Evolutionary conservation across 345 rosid species (phyloP), one percentile per base, ranked within the genome.

Genomic region (Eutrema japonicum): DNA sequence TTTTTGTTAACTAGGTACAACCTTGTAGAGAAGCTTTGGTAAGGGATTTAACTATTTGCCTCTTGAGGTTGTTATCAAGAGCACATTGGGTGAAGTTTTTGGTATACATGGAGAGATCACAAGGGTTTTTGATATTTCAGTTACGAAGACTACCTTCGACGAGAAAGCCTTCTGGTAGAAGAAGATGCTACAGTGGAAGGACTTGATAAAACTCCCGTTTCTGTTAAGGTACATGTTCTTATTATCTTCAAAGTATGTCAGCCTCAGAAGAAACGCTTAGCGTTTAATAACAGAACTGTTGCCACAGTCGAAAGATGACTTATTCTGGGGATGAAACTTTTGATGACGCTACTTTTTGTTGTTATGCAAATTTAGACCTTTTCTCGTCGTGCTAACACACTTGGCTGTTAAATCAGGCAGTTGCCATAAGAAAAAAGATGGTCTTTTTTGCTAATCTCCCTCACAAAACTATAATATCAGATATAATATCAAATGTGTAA

Each of bases 61-160:
- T 18, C 22, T 18, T 18, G 22, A 18, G 22, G 22, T 18, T 18
- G 26, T 51, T 29, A 29, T 29, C 32, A 29, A 29, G 32, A 29
- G 32, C 40, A 54, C 22, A 13, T 54, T 30, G 60, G 6, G 40
- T 50, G 54, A 22, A 50, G 8, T 50, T 30, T 50, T 22, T 50
- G 32, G 9, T 36, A 36, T 36, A 7, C 38, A 6, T 36, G 38
- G 38, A 36, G 8, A 36, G 8, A 36, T 36, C 8, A 36, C 38
- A 36, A 26, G 54, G 22, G 55, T 51, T 51, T 32, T 51, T 51
- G 33, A 51, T 51, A 51, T 51, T 51, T n/a, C 33, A 51, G 55
- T 33, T 26, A 26, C 56, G 56, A 51, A 51, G 54, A 49, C 54
- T 18, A 22, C 30, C 30, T 49, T 49, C 54, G 18, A 51, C 33